A percentile compares a stretch with the other conserved stretches of the same genome.
Evolutionary conservation across 2,329 filamentous ascomycete genomes (phyloP).

Genomic region (Scleromitrula shiraiana): DNA sequence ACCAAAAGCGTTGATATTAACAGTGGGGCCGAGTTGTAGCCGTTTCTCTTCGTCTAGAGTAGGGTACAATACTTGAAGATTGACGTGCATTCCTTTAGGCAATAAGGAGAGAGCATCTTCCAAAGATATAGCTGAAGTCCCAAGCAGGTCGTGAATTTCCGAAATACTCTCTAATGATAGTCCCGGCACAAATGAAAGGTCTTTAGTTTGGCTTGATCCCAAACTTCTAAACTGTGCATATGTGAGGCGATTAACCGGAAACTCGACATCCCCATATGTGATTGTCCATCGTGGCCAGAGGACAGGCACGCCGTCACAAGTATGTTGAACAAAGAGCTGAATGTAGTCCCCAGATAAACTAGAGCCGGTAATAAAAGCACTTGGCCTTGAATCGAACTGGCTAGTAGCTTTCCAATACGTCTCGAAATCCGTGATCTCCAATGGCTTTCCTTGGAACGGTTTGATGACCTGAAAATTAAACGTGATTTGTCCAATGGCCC

Average conservation of each 20-base stretch:
- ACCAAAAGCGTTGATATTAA: slow-evolving; percentile 79
- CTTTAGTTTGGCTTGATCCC: slow-evolving; percentile 27
- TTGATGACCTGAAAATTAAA: slow-evolving; percentile 97
- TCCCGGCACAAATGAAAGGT: slow-evolving; percentile 36
- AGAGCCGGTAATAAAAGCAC: slow-evolving; percentile 84
- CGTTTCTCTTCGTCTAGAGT: slow-evolving; percentile 62
- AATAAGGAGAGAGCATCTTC: slow-evolving; percentile 68
- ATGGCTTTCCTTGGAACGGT: slow-evolving; percentile 81
- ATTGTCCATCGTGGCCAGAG: slow-evolving; percentile 83
- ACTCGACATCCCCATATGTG: slow-evolving; percentile 64
- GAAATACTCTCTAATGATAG: slow-evolving; percentile 49
- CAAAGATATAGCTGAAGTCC: slow-evolving; percentile 70
- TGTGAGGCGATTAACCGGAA: slow-evolving; percentile 73
- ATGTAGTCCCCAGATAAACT: slow-evolving; percentile 95
- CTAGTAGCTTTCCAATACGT: slow-evolving; percentile 99
- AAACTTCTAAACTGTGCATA: slow-evolving; percentile 58
- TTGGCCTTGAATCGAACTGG: slow-evolving; percentile 78
- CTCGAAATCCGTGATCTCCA: slow-evolving; percentile 96
- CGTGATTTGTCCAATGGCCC: slow-evolving; percentile 86
- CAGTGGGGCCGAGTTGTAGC: slow-evolving; percentile 62
- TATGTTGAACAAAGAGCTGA: slow-evolving; percentile 84
- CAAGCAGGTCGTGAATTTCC: slow-evolving; percentile 63
- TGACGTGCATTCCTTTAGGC: slow-evolving; percentile 74
- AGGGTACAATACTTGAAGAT: slow-evolving; percentile 88
- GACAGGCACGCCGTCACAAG: slow-evolving; percentile 77